Conservation (phyloP, 1,284 basidiomycete genomes). For the Ustilago shanxiensis region DNA sequence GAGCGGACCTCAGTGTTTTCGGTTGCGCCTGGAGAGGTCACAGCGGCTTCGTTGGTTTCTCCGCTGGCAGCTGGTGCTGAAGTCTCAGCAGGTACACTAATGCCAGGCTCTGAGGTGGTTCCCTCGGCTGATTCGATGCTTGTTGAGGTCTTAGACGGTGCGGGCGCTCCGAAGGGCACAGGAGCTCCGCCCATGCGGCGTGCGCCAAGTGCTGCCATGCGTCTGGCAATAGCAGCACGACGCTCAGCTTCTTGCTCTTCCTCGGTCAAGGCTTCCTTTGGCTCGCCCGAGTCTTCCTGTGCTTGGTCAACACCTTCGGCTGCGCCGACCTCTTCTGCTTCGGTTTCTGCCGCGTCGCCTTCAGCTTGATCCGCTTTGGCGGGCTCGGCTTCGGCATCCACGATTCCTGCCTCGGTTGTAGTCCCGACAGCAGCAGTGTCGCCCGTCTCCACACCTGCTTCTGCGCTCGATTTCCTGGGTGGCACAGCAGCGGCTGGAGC, state of each 20-base stretch:
- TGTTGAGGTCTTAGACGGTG: slow-evolving; percentile 22
- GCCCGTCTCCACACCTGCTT: slow-evolving; percentile 6
- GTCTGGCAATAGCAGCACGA: slow-evolving; percentile 59
- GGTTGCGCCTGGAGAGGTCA: slow-evolving; percentile 2
- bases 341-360: slow-evolving; percentile 5
- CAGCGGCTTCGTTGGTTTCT: slow-evolving; percentile 9
- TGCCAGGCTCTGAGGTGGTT: slow-evolving; percentile 47
- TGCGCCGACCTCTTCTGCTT: slow-evolving; percentile 8
- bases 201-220: slow-evolving; percentile 67
- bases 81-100: slow-evolving; percentile 23
- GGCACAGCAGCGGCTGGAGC: slow-evolving; percentile 33
- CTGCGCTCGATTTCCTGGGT: slow-evolving; percentile 24
- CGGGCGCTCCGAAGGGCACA: slow-evolving; percentile 42
- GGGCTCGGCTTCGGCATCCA: not conserved
- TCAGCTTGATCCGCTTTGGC: slow-evolving; percentile 5
- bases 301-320: not conserved
- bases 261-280: slow-evolving; percentile 36
- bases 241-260: slow-evolving; percentile 62
- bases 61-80: slow-evolving; percentile 3
- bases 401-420: slow-evolving; percentile 1
- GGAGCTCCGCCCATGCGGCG: slow-evolving; percentile 59
- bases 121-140: slow-evolving; percentile 32
- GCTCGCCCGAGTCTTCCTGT: slow-evolving; percentile 19
- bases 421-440: slow-evolving; percentile 9
- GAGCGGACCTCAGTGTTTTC: slow-evolving; percentile 7